Evolutionary conservation across 352 stramenopile genomes (phyloP).

Genomic region (Paralagenidium karlingii): DNA sequence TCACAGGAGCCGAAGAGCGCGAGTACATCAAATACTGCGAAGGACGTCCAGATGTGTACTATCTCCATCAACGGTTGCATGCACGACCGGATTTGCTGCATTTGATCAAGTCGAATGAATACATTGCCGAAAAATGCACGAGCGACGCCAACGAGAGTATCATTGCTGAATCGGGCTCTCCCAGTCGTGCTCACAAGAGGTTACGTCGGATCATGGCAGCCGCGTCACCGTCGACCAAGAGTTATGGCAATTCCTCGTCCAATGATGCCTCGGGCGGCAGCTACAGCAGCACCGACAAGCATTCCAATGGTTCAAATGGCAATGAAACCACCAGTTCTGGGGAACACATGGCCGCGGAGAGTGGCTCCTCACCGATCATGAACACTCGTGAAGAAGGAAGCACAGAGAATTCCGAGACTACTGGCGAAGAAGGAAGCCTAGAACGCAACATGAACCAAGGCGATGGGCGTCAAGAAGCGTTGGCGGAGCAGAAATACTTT

Average conservation of each 20-base stretch:
- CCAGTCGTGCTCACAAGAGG: conserved; percentile 33
- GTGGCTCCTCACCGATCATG: background rate
- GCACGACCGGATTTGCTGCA: conserved; percentile 57
- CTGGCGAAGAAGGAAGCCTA: conserved; percentile 39
- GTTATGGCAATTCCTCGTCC: background rate
- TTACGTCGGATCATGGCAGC: conserved; percentile 40
- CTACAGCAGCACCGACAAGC: background rate
- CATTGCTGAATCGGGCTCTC: conserved; percentile 7
- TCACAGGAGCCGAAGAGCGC: conserved; percentile 52
- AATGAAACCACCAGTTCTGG: background rate
- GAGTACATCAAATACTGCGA: conserved; percentile 76
- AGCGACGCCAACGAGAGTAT: conserved; percentile 25
- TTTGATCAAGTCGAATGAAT: conserved; percentile 75
- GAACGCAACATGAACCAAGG: conserved; percentile 37
- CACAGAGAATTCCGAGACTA: conserved; percentile 74
- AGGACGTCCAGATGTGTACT: conserved; percentile 60
- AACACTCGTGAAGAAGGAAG: conserved; percentile 20
- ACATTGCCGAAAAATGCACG: conserved; percentile 62
- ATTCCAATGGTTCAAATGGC: background rate
- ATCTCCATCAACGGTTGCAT: conserved; percentile 65
- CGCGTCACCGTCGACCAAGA: background rate
- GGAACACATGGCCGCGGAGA: background rate
- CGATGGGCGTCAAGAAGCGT: conserved; percentile 22
- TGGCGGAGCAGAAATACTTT: conserved; percentile 76
- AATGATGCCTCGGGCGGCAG: background rate